Base-by-base conservation (phyloP, 768 basidiomycete species). In the Obba rivulosa region DNA sequence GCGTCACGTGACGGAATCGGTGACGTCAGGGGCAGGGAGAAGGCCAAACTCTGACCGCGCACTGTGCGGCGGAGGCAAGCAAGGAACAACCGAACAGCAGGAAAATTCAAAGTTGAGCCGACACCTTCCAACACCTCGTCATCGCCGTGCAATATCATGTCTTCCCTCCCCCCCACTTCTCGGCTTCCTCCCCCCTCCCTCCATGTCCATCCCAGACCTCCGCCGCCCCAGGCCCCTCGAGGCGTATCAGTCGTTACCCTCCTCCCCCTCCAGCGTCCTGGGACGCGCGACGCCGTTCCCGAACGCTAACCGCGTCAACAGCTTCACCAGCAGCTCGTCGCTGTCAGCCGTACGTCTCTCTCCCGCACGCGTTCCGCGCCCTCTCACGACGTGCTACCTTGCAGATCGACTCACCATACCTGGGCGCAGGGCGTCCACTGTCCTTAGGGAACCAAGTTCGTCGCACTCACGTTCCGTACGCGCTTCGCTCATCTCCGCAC, bases 381-480 rank as follows among this genome's bases (percentile, higher is more conserved):
- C 5, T 5, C 35, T 25, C 18, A 38, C 41, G 20, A 34, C 42
- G 20, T 35, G 24, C 36, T 34, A 16, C 17, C 40, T 5, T 31
- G 5, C 45, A 56, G 55, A 48, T 57, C 36, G 60, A 63, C 44
- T 63, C 62, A 3, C 62, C 62, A 5, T 63, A 59, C 48, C 43
- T 60, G 13, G 58, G 58, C 39, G 56, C 57, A 4, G 54, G 58
- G 34, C 55, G 62, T 9, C 62, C 62, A 3, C 50, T 63, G 18
- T 61, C 60, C 3, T 46, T 63, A 31, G 58, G 58, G 18, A 52
- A 61, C 38, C 49, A 61, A 36, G 60, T 57, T 17, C 51, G 57
- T 28, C 23, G 28, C 23, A 8, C 8, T 24, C 4, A 3, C 23
- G 25, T 20, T 34, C 11, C 13, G n/a, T 31, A 9, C 41, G 16